Evolutionary conservation across 148 eudicot species (phyloP), one percentile per base, ranked within the genome.

Genomic region (Drosera capensis): DNA sequence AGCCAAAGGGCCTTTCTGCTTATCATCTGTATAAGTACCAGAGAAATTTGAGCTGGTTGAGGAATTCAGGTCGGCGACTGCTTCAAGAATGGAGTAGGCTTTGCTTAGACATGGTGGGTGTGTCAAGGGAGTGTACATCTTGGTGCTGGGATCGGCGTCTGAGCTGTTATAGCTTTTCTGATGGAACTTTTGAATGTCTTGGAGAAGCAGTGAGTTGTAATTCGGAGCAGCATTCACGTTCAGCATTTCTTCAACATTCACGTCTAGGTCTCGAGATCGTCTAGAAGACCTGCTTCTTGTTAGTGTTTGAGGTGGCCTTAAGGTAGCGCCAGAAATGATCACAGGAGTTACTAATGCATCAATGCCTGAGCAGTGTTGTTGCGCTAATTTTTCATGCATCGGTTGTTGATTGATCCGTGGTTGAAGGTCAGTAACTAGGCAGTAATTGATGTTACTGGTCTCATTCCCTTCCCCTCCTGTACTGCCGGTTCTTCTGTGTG

Each of bases 31-130:
- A 25, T 52, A 45, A 8, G 39, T 38, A 14, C 23, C 21, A 22
- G 69, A 62, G 11, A 43, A 20, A 43, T 55, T 59, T n/a, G 74
- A 55, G 44, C 58, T 59, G 2, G 80, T 68, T 21, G 68, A 59
- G 46, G 97, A 88, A 59, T 84, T 90, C 22, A 90, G 93, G 48
- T 90, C 99, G 0, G 99, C 99, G 17, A 90, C 95, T 24, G 99
- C 99, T 38, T 84, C 97, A 6, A 88, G 60, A 20, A 88, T 84
- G 2, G 97, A 84, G 62, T 65, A 47, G 14, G 90, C 92, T 54
- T 90, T 84, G 38, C 75, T 64, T 18, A 78, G 57, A 46, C 87
- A 75, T 22, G 88, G 43, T 13, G 94, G 94, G 47, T 79, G 75
- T 5, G 79, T 49, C 45, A 63, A 62, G 3, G 72, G 48, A 13